A percentile compares a stretch with the other conserved stretches of the same genome.
Conservation (phyloP, 257 asterid genomes). For the Nicotiana knightiana region DNA sequence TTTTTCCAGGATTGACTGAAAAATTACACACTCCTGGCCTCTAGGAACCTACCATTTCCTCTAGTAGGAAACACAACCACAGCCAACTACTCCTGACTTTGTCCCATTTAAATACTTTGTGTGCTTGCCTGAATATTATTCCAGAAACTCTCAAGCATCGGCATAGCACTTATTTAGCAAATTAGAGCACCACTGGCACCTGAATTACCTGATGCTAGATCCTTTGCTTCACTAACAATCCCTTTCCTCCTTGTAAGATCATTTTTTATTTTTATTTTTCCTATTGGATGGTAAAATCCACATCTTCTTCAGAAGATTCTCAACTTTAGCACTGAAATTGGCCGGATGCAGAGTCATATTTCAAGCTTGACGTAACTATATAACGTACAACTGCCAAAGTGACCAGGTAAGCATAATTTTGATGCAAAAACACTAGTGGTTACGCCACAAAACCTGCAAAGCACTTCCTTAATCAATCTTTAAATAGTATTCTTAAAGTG, state of each 20-base stretch:
- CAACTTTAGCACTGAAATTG: not conserved
- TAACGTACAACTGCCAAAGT: not conserved
- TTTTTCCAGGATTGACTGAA: not conserved
- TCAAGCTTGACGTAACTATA: not conserved
- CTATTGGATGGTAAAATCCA: not conserved
- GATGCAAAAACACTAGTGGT: not conserved
- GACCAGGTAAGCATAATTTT: not conserved
- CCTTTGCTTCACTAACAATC: not conserved
- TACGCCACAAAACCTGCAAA: not conserved
- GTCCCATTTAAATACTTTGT: not conserved
- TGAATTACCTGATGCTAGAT: not conserved
- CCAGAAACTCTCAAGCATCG: not conserved
- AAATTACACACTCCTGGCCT: not conserved
- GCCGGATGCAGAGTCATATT: not conserved
- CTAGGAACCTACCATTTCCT: not conserved
- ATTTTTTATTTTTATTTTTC: not conserved
- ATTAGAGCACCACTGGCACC: not conserved
- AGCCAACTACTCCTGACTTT: not conserved
- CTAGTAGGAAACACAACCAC: not conserved
- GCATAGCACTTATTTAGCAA: not conserved
- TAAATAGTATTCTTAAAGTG: not conserved
- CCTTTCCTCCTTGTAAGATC: not conserved
- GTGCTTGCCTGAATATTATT: not conserved
- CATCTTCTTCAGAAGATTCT: not conserved
- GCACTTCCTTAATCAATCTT: not conserved